Evolutionary conservation across 176 grass and related monocot species (phyloP).

Genomic region (Bromus sterilis): DNA sequence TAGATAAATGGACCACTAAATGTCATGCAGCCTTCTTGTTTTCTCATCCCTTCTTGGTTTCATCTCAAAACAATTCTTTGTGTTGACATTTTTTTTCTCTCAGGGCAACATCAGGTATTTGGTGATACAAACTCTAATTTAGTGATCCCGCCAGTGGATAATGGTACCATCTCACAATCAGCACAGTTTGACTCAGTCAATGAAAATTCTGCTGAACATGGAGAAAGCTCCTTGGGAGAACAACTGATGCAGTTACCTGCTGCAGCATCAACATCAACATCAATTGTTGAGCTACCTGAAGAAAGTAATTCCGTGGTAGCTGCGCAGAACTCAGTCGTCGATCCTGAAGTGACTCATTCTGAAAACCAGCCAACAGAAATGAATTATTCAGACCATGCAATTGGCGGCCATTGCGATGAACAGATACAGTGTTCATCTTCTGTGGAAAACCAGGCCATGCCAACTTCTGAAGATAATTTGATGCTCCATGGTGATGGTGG

Average conservation of each 20-base stretch:
- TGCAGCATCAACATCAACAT: constrained; percentile 13
- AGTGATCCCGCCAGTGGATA: neutral
- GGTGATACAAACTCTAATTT: neutral
- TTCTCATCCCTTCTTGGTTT: neutral
- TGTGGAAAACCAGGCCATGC: neutral
- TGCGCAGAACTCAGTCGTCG: neutral
- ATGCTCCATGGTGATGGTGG: neutral
- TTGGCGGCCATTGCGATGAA: neutral
- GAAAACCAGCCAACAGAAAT: neutral
- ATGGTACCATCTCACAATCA: neutral
- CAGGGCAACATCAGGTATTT: neutral
- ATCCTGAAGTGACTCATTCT: neutral
- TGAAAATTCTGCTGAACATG: neutral
- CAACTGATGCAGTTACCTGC: neutral
- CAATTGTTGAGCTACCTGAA: too few relatives aligned
- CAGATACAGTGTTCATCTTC: neutral
- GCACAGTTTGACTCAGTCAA: neutral
- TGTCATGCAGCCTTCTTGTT: neutral
- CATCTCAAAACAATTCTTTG: neutral
- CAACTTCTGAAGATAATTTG: constrained; percentile 18
- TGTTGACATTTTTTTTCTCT: neutral
- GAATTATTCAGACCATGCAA: neutral
- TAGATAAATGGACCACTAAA: neutral
- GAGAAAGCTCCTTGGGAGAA: neutral
- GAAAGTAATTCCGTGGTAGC: neutral